Base-by-base conservation (phyloP, 1,139 yeast genomes). In the Candida sanyaensis region DNA sequence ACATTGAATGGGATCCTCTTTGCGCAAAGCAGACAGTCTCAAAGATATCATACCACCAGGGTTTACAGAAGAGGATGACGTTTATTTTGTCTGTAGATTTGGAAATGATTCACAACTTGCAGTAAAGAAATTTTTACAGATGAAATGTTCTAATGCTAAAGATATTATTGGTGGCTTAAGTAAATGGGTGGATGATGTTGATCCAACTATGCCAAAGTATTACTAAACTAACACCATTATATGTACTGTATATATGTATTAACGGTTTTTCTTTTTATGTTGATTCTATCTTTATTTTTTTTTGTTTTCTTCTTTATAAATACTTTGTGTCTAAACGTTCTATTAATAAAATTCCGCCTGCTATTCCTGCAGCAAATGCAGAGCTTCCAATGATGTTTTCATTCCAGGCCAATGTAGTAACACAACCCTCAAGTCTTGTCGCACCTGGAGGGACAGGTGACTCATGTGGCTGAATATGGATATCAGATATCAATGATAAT, bases 21-120 rank as follows among this genome's bases (percentile, higher is more conserved):
- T 74, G 41, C 71, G 74, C 43, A 70, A 77, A 45, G 48, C 57
- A 2, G 68, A 66, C 5, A 51, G 53, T 44, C 53, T 72, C 12
- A 68, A 64, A 30, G 50, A 55, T 8, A 49, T 49, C 21, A 52
- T 69, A 5, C 76, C 75, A 0, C 29, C 39, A 1, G 55, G 43
- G n/a, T 55, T 60, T 33, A 52, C 58, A 32, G 65, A 65, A 47
- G 53, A 57, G 6, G 60, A 60, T 47, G 48, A 50, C 0, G 56
- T 75, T 1, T 75, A 63, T 51, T 84, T 88, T 0, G 73, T 92
- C 12, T 93, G 99, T 64, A 77, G 98, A 36, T 84, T 75, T 61
- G 99, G 99, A 5, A 91, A 90, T 63, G 98, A 93, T 63, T 92
- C 98, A 0, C 93, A 89, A 59, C 66, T 83, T 17, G 96, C 96